Evolutionary conservation across 768 basidiomycete genomes (phyloP).

Genomic region (Amanita muscaria): DNA sequence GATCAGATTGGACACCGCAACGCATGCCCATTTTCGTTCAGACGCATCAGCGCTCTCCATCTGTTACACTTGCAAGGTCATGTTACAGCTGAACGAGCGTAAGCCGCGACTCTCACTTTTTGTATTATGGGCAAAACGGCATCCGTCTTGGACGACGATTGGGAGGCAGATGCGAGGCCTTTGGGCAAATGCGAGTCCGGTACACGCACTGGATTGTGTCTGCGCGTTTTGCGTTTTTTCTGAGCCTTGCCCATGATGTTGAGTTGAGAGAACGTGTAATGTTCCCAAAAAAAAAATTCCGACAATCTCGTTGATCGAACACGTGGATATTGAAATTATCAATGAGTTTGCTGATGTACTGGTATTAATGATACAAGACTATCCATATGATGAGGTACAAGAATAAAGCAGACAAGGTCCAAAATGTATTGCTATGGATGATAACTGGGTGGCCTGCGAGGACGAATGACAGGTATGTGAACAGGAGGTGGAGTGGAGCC

Average conservation of each 20-base stretch:
- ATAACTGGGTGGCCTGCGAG: constrained; percentile 1
- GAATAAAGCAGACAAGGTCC: neutral
- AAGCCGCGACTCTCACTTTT: constrained; percentile 46
- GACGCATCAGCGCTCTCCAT: constrained; percentile 67
- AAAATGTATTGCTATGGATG: neutral
- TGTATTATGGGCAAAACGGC: constrained; percentile 83
- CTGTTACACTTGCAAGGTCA: constrained; percentile 27
- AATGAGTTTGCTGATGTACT: constrained; percentile 3
- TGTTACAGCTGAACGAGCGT: constrained; percentile 7
- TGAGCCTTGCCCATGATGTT: constrained; percentile 83
- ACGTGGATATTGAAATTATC: neutral
- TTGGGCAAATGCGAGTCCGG: constrained; percentile 86
- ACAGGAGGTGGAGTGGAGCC: neutral
- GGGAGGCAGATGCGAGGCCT: constrained; percentile 68
- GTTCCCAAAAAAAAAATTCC: no score
- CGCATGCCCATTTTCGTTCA: constrained; percentile 94
- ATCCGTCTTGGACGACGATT: constrained; percentile 66
- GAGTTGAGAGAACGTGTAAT: no score
- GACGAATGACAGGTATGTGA: neutral
- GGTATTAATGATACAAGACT: constrained; percentile 7
- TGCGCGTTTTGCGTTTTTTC: constrained; percentile 74
- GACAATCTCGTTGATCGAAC: neutral
- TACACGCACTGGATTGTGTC: constrained; percentile 91
- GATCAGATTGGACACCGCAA: constrained; percentile 91
- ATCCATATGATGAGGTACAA: neutral